Base-by-base conservation (phyloP, 2,329 filamentous ascomycete species). In the Fusarium sublunatum region DNA sequence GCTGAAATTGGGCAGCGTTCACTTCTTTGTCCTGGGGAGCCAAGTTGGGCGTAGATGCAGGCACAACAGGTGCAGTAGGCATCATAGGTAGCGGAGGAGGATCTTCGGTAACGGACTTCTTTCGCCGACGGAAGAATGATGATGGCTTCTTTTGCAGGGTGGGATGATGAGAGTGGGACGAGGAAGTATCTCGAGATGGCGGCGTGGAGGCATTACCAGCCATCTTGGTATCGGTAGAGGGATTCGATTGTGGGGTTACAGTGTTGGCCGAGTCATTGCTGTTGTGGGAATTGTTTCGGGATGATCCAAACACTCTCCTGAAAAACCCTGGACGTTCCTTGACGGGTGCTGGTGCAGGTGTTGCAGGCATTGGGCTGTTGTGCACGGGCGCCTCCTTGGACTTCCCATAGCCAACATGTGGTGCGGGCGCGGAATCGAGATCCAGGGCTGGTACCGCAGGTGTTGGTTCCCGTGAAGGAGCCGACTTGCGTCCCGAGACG, bases 61-160 rank as follows among this genome's bases (percentile, higher is more conserved):
- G 76, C 46, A 80, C 65, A 2, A 79, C 77, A 7, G 77, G 75
- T 34, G 75, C 76, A 69, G 76, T 78, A 58, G 73, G 82, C 57
- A 75, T 82, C 29, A 76, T 69, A 1, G 84, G 84, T 28, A 88
- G 76, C 8, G 89, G 87, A 31, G 90, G 87, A 35, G 83, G 83
- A 22, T 86, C 83, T 62, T 96, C 93, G 12, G 87, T 86, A 31
- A 92, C 78, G 6, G 93, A 97, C 83, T 94, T 96, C 85, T 98
- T 98, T 63, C 93, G 86, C 58, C 95, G 86, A 61, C 95, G 86
- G 79, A 98, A 98, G 79, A 99, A 98, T 1, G 92, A 94, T 1
- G 94, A 96, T 5, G 92, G 87, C 76, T 97, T 97, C 81, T 97
- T 97, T 70, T 91, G 91, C 47, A 97, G 79, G 19, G 80, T 77